Evolutionary conservation across 2,329 filamentous ascomycete species (phyloP), one percentile per base, ranked within the genome.

Genomic region (Colletotrichum sp.): DNA sequence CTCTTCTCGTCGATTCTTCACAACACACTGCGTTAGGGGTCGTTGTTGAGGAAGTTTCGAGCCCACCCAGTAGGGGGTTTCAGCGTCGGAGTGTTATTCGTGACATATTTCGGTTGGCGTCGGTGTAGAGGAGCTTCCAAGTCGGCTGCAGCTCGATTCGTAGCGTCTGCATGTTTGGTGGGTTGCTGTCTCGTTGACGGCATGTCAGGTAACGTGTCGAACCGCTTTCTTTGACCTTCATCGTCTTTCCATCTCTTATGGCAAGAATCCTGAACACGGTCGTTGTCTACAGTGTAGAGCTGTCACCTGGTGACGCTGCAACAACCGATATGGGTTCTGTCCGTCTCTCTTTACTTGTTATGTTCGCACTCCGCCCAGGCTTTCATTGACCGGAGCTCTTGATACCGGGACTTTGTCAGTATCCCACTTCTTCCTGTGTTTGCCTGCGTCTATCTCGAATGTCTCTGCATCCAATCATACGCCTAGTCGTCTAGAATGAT

Each of bases 351-450:
- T 8, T 36, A 36, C 16, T n/a, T 16, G 16, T 0, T 10, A 10
- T 10, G 8, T 10, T 43, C 2, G 8, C 18, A 10, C 18, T n/a
- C 5, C 16, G 8, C 38, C 4, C 38, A n/a, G 38, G 5, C 36
- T 5, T 9, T 16, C 15, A 18, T 18, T 38, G 36, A 38, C 15
- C 7, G 4, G 8, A 8, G 15, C 36, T n/a, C 16, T 3, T 43
- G 38, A 43, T 6, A 10, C 5, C 1, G 5, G 5, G 8, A 43
- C 38, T 6, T 34, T 34, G 1, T 3, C 2, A 13, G 12, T 13
- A 6, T 6, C 0, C 32, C 1, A 34, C 12, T 6, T 3, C 38
- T 9, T n/a, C 6, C 16, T 6, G 16, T 0, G 2, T n/a, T 1
- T n/a, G 38, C 2, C 16, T 10, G 8, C 0, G 38, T 12, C 9